phyloP scores from a whole-genome alignment of 768 basidiomycete species.

The Phaeotremella fagi region DNA sequence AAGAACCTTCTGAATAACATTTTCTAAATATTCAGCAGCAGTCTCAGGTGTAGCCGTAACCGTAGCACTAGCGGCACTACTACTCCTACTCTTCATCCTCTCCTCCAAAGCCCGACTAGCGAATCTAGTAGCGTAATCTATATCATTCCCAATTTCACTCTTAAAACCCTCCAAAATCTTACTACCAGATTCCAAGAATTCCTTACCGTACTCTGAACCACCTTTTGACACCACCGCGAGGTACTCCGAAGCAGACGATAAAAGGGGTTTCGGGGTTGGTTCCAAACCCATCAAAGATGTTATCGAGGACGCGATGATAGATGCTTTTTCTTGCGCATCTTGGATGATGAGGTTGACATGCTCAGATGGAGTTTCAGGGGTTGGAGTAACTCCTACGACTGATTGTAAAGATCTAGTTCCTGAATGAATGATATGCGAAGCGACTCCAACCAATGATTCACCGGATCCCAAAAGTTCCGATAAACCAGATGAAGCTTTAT shows the following conservation, averaged over 20 bases:
- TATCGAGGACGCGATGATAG: slow-evolving; percentile 3
- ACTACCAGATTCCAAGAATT: slow-evolving; percentile 19
- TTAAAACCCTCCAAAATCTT: slow-evolving; percentile 8
- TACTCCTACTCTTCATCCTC: no score
- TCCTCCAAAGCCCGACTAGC: slow-evolving; percentile 10
- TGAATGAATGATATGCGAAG: slow-evolving; percentile 1
- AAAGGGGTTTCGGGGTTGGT: slow-evolving; percentile 14
- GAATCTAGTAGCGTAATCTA: slow-evolving; percentile 14
- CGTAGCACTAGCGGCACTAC: no score
- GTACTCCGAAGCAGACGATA: slow-evolving; percentile 31
- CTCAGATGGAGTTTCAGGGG: slow-evolving; percentile 31
- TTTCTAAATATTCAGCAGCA: slow-evolving; percentile 13
- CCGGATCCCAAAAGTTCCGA: neutral
- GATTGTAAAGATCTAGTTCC: slow-evolving; percentile 16
- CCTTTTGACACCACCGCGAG: slow-evolving; percentile 22
- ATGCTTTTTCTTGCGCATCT: slow-evolving; percentile 7
- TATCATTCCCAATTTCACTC: neutral
- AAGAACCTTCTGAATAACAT: slow-evolving; percentile 2
- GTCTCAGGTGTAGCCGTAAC: slow-evolving; percentile 20
- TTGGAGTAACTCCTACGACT: slow-evolving; percentile 30
- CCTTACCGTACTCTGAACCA: slow-evolving; percentile 9
- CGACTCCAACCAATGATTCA: slow-evolving; percentile 4
- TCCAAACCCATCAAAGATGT: slow-evolving; percentile 3
- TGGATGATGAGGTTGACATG: slow-evolving; percentile 25
- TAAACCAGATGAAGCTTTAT: neutral